Conservation (phyloP, 176 grass and related monocot genomes). For the Stipa capillata region DNA sequence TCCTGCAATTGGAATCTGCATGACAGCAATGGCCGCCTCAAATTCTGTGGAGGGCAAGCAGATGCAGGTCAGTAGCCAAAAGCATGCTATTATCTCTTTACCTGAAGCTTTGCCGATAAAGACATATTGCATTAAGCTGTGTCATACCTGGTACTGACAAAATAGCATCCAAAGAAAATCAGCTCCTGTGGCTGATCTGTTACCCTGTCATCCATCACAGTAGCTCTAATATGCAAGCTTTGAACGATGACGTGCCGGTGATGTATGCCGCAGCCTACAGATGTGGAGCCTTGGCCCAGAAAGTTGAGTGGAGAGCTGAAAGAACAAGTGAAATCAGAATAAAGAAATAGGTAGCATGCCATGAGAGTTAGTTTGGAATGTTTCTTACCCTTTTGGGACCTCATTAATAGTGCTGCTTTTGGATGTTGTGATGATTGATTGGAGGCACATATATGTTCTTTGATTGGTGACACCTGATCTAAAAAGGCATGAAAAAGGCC, state of each 20-base stretch:
- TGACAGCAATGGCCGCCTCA: slow-evolving; percentile 17
- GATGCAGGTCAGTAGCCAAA: slow-evolving; percentile 26
- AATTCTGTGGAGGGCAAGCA: slow-evolving; percentile 24
- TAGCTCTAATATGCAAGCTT: not conserved
- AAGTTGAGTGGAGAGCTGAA: not conserved
- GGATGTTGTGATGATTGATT: slow-evolving; percentile 8
- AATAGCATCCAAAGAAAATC: too few relatives aligned
- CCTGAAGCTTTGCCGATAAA: slow-evolving; percentile 21
- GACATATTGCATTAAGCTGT: not conserved
- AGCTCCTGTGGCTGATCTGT: not conserved
- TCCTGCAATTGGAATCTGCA: slow-evolving; percentile 26
- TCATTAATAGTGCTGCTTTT: slow-evolving; percentile 16
- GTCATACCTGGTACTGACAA: too few relatives aligned
- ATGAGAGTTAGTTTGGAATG: slow-evolving; percentile 5
- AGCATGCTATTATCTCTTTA: not conserved
- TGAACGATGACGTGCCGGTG: not conserved
- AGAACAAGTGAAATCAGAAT: not conserved
- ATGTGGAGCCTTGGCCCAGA: not conserved
- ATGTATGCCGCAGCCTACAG: not conserved
- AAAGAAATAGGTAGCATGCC: not conserved
- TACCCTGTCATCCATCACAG: slow-evolving; percentile 3
- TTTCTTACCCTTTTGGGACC: slow-evolving; percentile 16
- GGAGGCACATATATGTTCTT: slow-evolving; percentile 4
- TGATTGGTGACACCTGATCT: slow-evolving; percentile 24
- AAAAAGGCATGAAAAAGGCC: not conserved